These are phyloP conservation scores for Ophiostoma himal-ulmi DNA, from an alignment of 2,329 filamentous ascomycete genomes.

Conservation along the genomic window DNA sequence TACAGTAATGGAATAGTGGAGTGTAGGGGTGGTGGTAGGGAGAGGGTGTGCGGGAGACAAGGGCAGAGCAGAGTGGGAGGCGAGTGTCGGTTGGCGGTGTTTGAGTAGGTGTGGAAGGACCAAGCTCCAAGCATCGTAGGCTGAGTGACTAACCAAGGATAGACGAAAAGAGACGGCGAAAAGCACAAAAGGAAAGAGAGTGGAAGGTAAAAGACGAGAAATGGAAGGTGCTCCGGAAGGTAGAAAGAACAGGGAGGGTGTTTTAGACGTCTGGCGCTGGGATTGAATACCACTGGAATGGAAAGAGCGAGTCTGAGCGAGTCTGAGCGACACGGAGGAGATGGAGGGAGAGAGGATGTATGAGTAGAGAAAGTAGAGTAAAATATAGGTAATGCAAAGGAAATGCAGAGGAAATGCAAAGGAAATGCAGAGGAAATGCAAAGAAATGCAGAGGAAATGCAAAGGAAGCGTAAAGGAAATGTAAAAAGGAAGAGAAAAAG, in stretches of 20 bases:
- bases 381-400: not conserved
- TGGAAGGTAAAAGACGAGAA: not conserved
- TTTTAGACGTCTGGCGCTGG: slow-evolving; percentile 7
- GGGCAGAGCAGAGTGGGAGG: slow-evolving; percentile 24
- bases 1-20: not conserved
- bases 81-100: slow-evolving; percentile 24
- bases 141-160: not conserved
- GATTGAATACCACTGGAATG: not conserved
- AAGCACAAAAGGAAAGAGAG: not conserved
- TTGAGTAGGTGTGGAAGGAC: slow-evolving; percentile 1
- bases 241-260: not conserved
- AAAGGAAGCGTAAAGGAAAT: not conserved
- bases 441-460: not conserved
- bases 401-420: not conserved
- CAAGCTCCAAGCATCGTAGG: too few relatives aligned
- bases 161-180: not conserved
- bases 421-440: not conserved
- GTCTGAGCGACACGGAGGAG: not conserved
- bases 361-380: not conserved
- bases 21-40: slow-evolving; percentile 26
- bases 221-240: not conserved
- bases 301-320: not conserved
- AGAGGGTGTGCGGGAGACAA: slow-evolving; percentile 14
- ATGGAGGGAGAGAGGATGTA: not conserved
- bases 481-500: not conserved